Evolutionary conservation across 2,329 filamentous ascomycete genomes (phyloP), one percentile per base, ranked within the genome.

Genomic region (Pleurostoma richardsiae): DNA sequence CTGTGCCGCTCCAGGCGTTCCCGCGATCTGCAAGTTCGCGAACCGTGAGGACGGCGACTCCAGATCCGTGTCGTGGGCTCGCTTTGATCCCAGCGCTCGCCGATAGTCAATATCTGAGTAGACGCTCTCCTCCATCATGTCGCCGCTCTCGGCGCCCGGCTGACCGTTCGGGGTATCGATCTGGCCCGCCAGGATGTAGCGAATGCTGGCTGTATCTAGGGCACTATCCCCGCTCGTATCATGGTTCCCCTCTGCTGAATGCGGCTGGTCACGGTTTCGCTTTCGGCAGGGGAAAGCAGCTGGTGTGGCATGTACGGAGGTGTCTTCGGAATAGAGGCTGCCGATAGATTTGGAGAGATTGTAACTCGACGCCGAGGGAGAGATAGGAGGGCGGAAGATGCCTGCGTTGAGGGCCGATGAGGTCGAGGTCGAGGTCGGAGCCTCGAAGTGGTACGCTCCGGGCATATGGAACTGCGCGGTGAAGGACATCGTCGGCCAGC

Each of bases 61-160:
- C 19, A 19, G 19, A 19, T 60, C 40, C 5, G 70, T 68, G 5
- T 66, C 60, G 38, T 63, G 63, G 2, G 59, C 50, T 36, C 67
- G 63, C 52, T 73, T 76, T 1, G 76, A 72, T 1, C 76, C 77
- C 2, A 82, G 66, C 0, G 68, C 72, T 42, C 71, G 70, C 41
- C 79, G 67, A 56, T 80, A 82, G 54, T 79, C 74, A 26, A 76
- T 62, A 50, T 82, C 79, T 10, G 77, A 81, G 56, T 78, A 79
- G 49, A 74, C 64, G 59, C 77, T 80, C 45, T 80, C 75, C 19
- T 74, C 76, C 47, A 80, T 62, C 28, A 19, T 19, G 19, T 61
- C 55, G 10, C 63, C 63, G 42, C 59, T 59, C 27, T 58, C 55
- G 11, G 59, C 58, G 8, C 51, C 58, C 5, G 52, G 47, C 2